Evolutionary conservation across 2,329 filamentous ascomycete species (phyloP).

Genomic region (Penicillium sp.): DNA sequence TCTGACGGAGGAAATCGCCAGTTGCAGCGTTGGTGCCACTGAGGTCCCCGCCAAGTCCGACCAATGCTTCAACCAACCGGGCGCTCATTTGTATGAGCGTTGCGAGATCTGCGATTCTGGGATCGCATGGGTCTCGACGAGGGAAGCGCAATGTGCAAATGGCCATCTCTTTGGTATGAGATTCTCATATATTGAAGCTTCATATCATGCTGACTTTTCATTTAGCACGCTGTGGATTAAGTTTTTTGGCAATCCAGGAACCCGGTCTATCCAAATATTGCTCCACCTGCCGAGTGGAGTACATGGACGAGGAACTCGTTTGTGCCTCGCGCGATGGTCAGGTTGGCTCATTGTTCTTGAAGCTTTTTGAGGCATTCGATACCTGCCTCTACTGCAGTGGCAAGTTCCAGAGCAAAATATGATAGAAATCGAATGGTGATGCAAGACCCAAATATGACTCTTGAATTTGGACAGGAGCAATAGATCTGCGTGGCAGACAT

Average conservation of each 20-base stretch:
- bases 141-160: slow-evolving; percentile 45
- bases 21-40: slow-evolving; percentile 16
- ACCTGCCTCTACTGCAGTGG: slow-evolving; percentile 34
- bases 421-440: no score
- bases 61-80: slow-evolving; percentile 19
- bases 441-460: no score
- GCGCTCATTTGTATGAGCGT: slow-evolving; percentile 37
- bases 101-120: slow-evolving; percentile 49
- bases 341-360: slow-evolving; percentile 19
- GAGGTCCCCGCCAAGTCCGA: slow-evolving; percentile 22
- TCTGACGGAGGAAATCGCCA: slow-evolving; percentile 30
- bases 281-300: slow-evolving; percentile 47
- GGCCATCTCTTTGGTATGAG: slow-evolving; percentile 49
- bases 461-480: no score
- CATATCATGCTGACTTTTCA: neutral
- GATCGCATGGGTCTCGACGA: slow-evolving; percentile 46
- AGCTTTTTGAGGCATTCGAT: slow-evolving; percentile 31
- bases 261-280: slow-evolving; percentile 51
- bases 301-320: slow-evolving; percentile 43
- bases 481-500: no score
- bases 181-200: neutral
- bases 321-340: slow-evolving; percentile 11
- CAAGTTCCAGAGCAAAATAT: slow-evolving; percentile 22
- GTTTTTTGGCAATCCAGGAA: slow-evolving; percentile 51
- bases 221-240: slow-evolving; percentile 49